Evolutionary conservation across 2,329 filamentous ascomycete genomes (phyloP).

Genomic region (Camptophora hylomeconis): DNA sequence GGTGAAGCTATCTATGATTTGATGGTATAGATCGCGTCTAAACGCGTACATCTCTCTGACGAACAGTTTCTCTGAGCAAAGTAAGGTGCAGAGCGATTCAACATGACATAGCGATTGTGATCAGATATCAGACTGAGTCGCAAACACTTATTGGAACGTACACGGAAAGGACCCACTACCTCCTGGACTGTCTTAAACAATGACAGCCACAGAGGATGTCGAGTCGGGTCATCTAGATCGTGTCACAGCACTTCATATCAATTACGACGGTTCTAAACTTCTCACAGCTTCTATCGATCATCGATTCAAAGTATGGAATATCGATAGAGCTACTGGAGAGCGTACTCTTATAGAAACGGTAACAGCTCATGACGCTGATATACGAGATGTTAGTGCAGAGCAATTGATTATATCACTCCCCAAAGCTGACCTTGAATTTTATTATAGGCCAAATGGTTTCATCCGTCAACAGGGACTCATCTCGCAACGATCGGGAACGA

Average conservation of each 20-base stretch:
- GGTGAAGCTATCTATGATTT: too few relatives aligned
- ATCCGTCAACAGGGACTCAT: constrained; percentile 76
- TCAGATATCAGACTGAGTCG: too few relatives aligned
- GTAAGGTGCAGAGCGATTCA: too few relatives aligned
- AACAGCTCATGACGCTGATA: constrained; percentile 80
- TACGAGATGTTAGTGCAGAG: constrained; percentile 56
- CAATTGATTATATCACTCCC: constrained; percentile 11
- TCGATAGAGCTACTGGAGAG: constrained; percentile 57
- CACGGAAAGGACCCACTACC: too few relatives aligned
- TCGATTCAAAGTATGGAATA: constrained; percentile 81
- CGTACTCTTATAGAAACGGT: constrained; percentile 72
- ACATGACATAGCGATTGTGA: too few relatives aligned
- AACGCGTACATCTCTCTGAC: too few relatives aligned
- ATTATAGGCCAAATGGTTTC: constrained; percentile 76
- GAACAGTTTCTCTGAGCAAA: too few relatives aligned
- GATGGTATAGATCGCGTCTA: too few relatives aligned
- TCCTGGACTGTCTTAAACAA: too few relatives aligned
- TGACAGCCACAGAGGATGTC: too few relatives aligned
- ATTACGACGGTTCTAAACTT: constrained; percentile 82
- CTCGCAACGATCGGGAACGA: constrained; percentile 82
- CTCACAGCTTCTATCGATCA: constrained; percentile 86
- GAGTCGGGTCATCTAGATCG: constrained; percentile 46
- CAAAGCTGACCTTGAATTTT: constrained; percentile 14
- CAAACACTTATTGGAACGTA: too few relatives aligned
- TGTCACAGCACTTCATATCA: constrained; percentile 76